Base-by-base conservation (phyloP, 1,284 basidiomycete species). In the Moesziomyces parantarcticus region DNA sequence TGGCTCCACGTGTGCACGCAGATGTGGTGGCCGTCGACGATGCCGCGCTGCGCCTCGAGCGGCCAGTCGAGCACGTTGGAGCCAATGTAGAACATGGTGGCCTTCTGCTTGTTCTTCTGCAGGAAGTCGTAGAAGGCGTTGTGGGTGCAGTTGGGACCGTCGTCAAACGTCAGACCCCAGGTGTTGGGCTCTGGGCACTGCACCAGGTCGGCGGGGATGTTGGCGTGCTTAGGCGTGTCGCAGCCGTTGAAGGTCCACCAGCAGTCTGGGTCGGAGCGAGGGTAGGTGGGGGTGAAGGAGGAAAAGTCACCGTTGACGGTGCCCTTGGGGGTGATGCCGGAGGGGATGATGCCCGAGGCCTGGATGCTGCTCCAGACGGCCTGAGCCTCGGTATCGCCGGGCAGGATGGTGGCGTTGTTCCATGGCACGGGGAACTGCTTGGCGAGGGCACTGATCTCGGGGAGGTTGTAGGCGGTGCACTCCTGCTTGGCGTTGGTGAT, bases 11-110 rank as follows among this genome's bases (percentile, higher is more conserved):
- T 75, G 60, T 80, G 78, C 14, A 75, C 76, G 48, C 79, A 81
- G 21, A 81, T 71, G 58, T 80, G 72, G 43, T 81, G 80, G 18
- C 80, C 79, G 44, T 81, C 80, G 10, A 69, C 69, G n/a, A 82
- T 49, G 43, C 84, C 87, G 39, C 87, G 83, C 65, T 87, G 84
- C 16, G 87, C 87, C 78, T 88, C 85, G 10, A 86, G 75, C 7
- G 87, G 87, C 87, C 87, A 87, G 77, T 87, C 84, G 50, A 86
- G 73, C 25, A 88, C 86, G 78, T 88, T 88, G 40, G 85, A 86
- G 6, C 87, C 86, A 82, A 86, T 79, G 75, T 77, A 84, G 70
- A 83, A 84, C 83, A 88, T 81, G 36, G 87, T 86, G 0, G 87
- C 87, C 72, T 85, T 86, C 66, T 87, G 86, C 21, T 87, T 84